Evolutionary conservation across 1,284 basidiomycete species (phyloP).

Genomic region (Coriolopsis trogii): DNA sequence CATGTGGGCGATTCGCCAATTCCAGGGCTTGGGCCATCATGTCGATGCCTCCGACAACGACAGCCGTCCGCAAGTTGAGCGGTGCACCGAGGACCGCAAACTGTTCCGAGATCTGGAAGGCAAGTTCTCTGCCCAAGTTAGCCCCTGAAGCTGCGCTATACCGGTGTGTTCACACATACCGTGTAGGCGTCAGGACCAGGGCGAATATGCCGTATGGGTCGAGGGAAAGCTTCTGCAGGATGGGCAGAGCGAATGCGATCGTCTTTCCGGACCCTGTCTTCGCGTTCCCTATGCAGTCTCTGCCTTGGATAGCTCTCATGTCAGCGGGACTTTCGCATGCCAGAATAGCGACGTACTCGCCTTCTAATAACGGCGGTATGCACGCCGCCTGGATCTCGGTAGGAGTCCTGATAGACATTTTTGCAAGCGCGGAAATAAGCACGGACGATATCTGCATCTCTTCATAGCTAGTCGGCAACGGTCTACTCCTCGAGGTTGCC

Average conservation of each 20-base stretch:
- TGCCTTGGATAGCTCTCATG: conserved; percentile 49
- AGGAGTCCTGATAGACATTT: conserved; percentile 86
- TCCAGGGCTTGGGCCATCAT: conserved; percentile 95
- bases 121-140: conserved; percentile 73
- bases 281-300: conserved; percentile 96
- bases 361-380: conserved; percentile 84
- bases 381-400: conserved; percentile 92
- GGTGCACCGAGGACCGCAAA: conserved; percentile 90
- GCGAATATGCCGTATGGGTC: conserved; percentile 97
- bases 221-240: conserved; percentile 84
- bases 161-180: conserved; percentile 48
- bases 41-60: conserved; percentile 98
- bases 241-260: conserved; percentile 95
- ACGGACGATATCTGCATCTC: conserved; percentile 77
- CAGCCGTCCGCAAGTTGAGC: conserved; percentile 81
- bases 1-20: conserved; percentile 84
- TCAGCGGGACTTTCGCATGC: conserved; percentile 17
- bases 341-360: conserved; percentile 43
- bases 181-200: conserved; percentile 91
- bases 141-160: not conserved
- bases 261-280: conserved; percentile 99
- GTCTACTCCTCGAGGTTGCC: conserved; percentile 12
- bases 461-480: conserved; percentile 51
- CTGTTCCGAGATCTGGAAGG: conserved; percentile 96
- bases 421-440: conserved; percentile 71